Evolutionary conservation across 352 stramenopile genomes (phyloP), one percentile per base, ranked within the genome.

Genomic region (Plasmopara viticola): DNA sequence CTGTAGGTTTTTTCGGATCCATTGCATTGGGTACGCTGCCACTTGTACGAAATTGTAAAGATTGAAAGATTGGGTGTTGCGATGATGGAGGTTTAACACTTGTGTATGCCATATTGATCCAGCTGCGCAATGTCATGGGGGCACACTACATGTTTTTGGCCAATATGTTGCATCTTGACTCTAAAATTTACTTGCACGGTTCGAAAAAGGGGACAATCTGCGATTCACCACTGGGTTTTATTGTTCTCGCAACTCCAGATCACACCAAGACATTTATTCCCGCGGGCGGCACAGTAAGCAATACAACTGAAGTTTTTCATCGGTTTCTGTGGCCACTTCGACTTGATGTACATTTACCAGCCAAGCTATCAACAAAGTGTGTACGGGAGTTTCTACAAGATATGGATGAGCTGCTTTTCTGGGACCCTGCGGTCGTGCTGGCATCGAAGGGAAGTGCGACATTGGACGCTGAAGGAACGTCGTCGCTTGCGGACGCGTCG

Each of bases 131-230:
- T 41, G 60, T 87, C 56, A 66, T 89, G 62, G 78, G 75, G 4
- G 78, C 69, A 2, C 75, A 86, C 54, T 84, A 87, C 56, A 87
- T 89, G 78, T 89, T 89, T 40, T 57, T 89, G 44, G 56, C 66
- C 56, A 89, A 84, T 50, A 86, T 89, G 74, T 51, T 89, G 40
- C 68, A 72, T 30, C 43, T 87, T 5, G 65, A 72, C 33, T 79
- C 73, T 25, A 66, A 57, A 29, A 62, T 89, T 14, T 65, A 71
- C 30, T 30, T 89, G 14, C 56, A 76, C 4, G 72, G 72, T 5
- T 63, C 58, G 10, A 64, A 66, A 20, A 66, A 69, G 13, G 78
- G 78, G 8, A 66, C 56, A 18, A 68, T 89, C 20, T 73, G 63
- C 17, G 76, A 86, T 48, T 66, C 78, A 4, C 75, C 76, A 25